These are phyloP conservation scores for Ajuga chamaepitys DNA, from an alignment of 257 asterid species.

Conservation along the genomic window DNA sequence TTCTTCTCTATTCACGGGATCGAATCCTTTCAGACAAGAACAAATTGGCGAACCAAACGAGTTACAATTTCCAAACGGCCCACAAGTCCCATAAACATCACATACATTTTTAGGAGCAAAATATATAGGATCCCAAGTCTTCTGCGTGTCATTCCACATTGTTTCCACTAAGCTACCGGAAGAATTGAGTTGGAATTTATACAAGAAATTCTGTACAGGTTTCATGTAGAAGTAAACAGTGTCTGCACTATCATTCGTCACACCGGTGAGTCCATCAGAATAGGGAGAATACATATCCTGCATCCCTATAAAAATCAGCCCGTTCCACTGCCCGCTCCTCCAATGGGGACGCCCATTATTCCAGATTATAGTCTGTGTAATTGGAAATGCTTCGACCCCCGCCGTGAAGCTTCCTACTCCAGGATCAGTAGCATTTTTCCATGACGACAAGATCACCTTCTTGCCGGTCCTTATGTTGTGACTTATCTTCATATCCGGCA, in stretches of 20 bases:
- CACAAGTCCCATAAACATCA: conserved; percentile 38
- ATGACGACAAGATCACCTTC: conserved; percentile 23
- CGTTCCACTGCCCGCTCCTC: conserved; percentile 54
- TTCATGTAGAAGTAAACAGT: conserved; percentile 12
- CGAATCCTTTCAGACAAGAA: conserved; percentile 37
- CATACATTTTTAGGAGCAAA: conserved; percentile 25
- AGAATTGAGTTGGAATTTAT: conserved; percentile 19
- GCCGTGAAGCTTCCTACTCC: conserved; percentile 23
- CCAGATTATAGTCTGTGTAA: conserved; percentile 30
- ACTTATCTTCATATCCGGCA: conserved; percentile 21
- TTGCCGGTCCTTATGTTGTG: conserved; percentile 24
- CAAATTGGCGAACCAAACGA: conserved; percentile 13
- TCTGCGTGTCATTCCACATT: conserved; percentile 21
- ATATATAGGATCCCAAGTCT: conserved; percentile 26
- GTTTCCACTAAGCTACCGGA: conserved; percentile 19
- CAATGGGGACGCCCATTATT: conserved; percentile 22
- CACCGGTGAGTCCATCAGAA: conserved; percentile 19
- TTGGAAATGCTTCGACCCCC: conserved; percentile 16
- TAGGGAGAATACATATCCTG: conserved; percentile 28
- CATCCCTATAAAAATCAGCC: conserved; percentile 35
- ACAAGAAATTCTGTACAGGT: neutral
- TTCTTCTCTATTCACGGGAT: conserved; percentile 17
- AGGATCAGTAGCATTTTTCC: conserved; percentile 31
- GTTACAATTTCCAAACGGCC: conserved; percentile 35
- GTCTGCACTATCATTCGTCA: neutral